Percentiles rank a stretch among this genome's conserved stretches.
These are phyloP conservation scores for Carex kokanica DNA, from an alignment of 176 grass and related monocot species.

Conservation along the genomic window DNA sequence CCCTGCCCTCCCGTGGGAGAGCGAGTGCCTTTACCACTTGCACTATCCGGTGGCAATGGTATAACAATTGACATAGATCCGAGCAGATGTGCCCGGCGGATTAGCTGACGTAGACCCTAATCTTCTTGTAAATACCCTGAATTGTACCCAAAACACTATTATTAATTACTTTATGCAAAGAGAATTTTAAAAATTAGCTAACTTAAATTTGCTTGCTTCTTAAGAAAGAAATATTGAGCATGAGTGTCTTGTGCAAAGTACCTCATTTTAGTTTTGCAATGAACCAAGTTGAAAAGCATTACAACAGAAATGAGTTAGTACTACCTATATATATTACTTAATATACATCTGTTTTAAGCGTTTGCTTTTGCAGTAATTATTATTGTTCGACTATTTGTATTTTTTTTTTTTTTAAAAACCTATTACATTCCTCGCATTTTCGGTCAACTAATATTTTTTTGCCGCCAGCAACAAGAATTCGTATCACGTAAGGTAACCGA, in stretches of 20 bases:
- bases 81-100: neutral
- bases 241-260: neutral
- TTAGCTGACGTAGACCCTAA: neutral
- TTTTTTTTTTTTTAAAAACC: too few species aligned
- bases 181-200: neutral
- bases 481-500: too few species aligned
- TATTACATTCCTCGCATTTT: neutral
- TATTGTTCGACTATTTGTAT: neutral
- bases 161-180: neutral
- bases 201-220: neutral
- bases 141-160: neutral
- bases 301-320: neutral
- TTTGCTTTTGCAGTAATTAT: neutral
- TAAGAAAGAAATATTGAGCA: neutral
- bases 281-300: neutral
- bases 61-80: neutral
- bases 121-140: neutral
- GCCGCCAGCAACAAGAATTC: too few species aligned
- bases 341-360: neutral
- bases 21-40: too few species aligned
- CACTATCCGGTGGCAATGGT: too few species aligned
- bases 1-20: too few species aligned
- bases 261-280: neutral
- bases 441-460: too few species aligned
- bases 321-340: neutral